A percentile compares a stretch with the other conserved stretches of the same genome.
phyloP scores from a whole-genome alignment of 371 early-diverging fungal species.

The Synchytrium microbalum region DNA sequence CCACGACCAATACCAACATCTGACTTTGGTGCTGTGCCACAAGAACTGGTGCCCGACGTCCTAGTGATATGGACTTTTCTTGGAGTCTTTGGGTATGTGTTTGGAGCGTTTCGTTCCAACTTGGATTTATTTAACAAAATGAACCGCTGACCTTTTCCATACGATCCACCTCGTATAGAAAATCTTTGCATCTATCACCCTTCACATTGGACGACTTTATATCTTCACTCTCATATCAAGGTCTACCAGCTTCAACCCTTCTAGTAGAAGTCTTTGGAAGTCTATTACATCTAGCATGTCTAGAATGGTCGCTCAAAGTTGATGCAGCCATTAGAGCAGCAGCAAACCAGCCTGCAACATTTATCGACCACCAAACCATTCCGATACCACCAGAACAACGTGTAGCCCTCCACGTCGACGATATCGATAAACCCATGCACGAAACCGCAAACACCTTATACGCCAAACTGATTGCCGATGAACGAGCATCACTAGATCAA shows the following conservation, averaged over 20 bases:
- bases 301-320: background rate
- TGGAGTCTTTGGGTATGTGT: conserved; percentile 17
- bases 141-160: too few species aligned
- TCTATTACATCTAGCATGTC: background rate
- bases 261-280: background rate
- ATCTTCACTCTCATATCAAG: conserved; percentile 12
- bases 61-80: conserved; percentile 31
- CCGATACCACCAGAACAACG: background rate
- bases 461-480: conserved; percentile 16
- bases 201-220: conserved; percentile 29
- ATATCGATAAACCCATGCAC: background rate
- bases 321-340: background rate
- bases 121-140: background rate
- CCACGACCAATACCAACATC: conserved; percentile 15
- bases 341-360: background rate
- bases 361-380: background rate
- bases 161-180: too few species aligned
- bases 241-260: background rate
- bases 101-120: background rate
- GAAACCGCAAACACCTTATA: background rate
- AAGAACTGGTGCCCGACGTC: background rate
- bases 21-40: conserved; percentile 25
- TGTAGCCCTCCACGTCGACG: background rate
- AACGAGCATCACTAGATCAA: conserved; percentile 29
- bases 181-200: conserved; percentile 26